Evolutionary conservation across 2,329 filamentous ascomycete species (phyloP).

Genomic region (Aspergillus aculeatinus): DNA sequence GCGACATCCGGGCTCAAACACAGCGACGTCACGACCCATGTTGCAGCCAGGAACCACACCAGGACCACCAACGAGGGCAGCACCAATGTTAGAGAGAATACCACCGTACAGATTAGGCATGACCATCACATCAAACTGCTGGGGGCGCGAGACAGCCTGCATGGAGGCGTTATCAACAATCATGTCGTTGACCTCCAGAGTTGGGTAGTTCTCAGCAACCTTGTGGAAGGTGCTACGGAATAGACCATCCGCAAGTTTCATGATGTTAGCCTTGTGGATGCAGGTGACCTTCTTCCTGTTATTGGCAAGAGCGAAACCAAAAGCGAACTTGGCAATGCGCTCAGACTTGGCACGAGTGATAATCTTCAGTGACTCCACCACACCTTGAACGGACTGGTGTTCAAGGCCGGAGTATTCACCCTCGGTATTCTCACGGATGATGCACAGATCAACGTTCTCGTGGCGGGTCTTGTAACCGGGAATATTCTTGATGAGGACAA

Average conservation of each 20-base stretch:
- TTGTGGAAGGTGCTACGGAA: slow-evolving; percentile 98
- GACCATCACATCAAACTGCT: slow-evolving; percentile 99
- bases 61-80: slow-evolving; percentile 92
- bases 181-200: slow-evolving; percentile 96
- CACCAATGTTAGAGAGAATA: slow-evolving; percentile 98
- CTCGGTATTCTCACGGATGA: slow-evolving; percentile 99
- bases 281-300: slow-evolving; percentile 99
- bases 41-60: slow-evolving; percentile 98
- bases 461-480: slow-evolving; percentile 97
- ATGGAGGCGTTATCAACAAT: slow-evolving; percentile 99
- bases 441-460: slow-evolving; percentile 95
- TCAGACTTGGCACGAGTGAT: slow-evolving; percentile 99
- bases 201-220: slow-evolving; percentile 91
- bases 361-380: slow-evolving; percentile 99
- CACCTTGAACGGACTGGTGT: slow-evolving; percentile 93
- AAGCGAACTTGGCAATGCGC: slow-evolving; percentile 98
- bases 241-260: slow-evolving; percentile 98
- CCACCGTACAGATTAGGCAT: slow-evolving; percentile 99
- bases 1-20: slow-evolving; percentile 98
- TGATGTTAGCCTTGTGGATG: slow-evolving; percentile 99
- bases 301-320: slow-evolving; percentile 96
- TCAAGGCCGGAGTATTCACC: slow-evolving; percentile 98
- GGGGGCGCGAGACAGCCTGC: slow-evolving; percentile 93
- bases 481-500: slow-evolving; percentile 99
- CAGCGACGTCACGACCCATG: slow-evolving; percentile 97